These are phyloP conservation scores for Oryza meyeriana DNA, from an alignment of 176 grass and related monocot species.

Conservation along the genomic window DNA sequence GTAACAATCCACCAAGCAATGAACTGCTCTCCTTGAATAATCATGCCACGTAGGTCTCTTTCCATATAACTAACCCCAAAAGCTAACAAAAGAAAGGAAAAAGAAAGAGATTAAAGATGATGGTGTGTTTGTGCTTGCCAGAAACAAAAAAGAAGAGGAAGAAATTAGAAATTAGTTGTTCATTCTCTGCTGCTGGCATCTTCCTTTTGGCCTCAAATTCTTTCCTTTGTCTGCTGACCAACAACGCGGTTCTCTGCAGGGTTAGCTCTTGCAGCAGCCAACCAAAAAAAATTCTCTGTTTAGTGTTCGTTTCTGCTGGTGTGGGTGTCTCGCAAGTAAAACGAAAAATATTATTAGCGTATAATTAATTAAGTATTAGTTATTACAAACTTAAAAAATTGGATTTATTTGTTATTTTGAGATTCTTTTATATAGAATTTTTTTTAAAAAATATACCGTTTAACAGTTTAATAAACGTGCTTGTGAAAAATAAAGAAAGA, in stretches of 20 bases:
- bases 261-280: not conserved
- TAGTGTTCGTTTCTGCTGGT: no score
- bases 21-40: not conserved
- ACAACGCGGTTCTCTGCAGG: not conserved
- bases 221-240: slow-evolving; percentile 7
- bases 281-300: no score
- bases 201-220: slow-evolving; percentile 11
- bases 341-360: no score
- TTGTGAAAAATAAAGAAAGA: no score
- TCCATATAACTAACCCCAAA: slow-evolving; percentile 16
- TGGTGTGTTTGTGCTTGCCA: not conserved
- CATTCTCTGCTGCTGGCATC: not conserved
- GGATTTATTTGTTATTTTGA: no score
- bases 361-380: no score
- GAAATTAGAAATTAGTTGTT: not conserved
- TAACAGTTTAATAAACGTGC: no score
- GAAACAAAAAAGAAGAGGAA: not conserved
- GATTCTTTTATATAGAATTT: no score
- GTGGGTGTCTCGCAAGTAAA: no score
- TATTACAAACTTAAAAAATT: no score
- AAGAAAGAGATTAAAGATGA: not conserved
- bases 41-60: not conserved
- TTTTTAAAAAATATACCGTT: no score
- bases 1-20: slow-evolving; percentile 11
- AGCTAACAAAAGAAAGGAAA: not conserved